phyloP scores from a whole-genome alignment of 2,329 filamentous ascomycete genomes.

The Pseudocercospora pini-densiflorae region DNA sequence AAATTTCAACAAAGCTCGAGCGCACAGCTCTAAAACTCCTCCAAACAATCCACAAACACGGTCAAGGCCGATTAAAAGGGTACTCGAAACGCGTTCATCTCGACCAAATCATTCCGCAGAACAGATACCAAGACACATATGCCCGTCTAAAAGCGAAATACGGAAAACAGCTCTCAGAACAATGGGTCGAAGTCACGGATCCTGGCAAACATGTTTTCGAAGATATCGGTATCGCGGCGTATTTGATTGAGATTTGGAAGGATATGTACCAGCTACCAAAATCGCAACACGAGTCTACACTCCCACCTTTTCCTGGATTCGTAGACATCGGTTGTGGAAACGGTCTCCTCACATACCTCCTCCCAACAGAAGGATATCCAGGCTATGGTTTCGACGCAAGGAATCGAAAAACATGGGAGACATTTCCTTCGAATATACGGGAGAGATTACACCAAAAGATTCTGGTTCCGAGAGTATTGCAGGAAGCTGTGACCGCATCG shows the following conservation, averaged over 20 bases:
- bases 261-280: conserved; percentile 68
- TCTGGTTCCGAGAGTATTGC: conserved; percentile 61
- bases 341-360: conserved; percentile 82
- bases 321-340: conserved; percentile 97
- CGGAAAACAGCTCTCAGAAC: conserved; percentile 69
- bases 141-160: conserved; percentile 78
- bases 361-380: conserved; percentile 76
- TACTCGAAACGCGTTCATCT: conserved; percentile 84
- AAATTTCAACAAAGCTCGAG: conserved; percentile 55
- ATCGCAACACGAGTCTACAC: too few species aligned
- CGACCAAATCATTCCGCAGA: conserved; percentile 78
- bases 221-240: conserved; percentile 87
- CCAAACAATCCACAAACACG: conserved; percentile 73
- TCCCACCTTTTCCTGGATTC: conserved; percentile 76
- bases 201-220: conserved; percentile 94
- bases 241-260: conserved; percentile 88
- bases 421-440: conserved; percentile 62
- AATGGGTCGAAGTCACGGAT: conserved; percentile 86
- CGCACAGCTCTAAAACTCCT: conserved; percentile 73
- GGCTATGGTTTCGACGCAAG: conserved; percentile 95
- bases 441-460: conserved; percentile 62
- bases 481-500: conserved; percentile 5
- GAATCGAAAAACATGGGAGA: conserved; percentile 80
- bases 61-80: conserved; percentile 65
- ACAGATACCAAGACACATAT: conserved; percentile 81